Conservation (phyloP, 805 yeast genomes). For the Candida rishiriensis region DNA sequence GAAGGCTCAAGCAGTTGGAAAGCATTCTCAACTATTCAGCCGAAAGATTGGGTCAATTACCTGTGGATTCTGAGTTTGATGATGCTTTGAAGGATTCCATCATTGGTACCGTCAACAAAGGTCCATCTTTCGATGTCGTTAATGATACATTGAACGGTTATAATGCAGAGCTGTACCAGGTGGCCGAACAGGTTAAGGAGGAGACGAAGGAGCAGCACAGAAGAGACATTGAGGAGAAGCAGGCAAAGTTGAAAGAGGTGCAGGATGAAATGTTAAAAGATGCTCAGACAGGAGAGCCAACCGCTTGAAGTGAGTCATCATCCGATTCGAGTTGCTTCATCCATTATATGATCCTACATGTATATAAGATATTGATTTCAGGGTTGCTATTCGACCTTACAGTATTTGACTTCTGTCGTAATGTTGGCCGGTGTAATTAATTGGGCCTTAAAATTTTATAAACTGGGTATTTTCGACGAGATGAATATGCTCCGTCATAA, state of each 20-base stretch:
- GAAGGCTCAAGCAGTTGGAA: conserved; percentile 29
- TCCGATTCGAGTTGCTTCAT: too few species aligned
- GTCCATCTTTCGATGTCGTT: conserved; percentile 30
- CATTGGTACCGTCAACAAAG: conserved; percentile 27
- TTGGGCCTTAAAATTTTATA: too few species aligned
- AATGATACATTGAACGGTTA: conserved; percentile 28
- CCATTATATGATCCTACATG: not conserved
- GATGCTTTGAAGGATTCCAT: conserved; percentile 24
- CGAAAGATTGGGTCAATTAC: conserved; percentile 19
- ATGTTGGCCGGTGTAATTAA: too few species aligned
- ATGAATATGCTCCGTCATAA: too few species aligned
- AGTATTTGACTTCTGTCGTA: too few species aligned
- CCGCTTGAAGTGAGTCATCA: not conserved
- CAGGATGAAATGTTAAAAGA: conserved; percentile 20
- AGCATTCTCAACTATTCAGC: conserved; percentile 17
- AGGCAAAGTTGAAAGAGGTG: conserved; percentile 17
- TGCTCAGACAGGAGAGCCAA: conserved; percentile 3
- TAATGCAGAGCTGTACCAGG: conserved; percentile 18
- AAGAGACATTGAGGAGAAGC: conserved; percentile 22
- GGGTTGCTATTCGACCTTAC: too few species aligned
- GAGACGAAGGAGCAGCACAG: conserved; percentile 18
- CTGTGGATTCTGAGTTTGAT: conserved; percentile 21
- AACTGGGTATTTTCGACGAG: too few species aligned
- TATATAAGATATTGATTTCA: not conserved
- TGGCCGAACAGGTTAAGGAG: conserved; percentile 21